Conservation (phyloP, 345 rosid species). For the Salix arbutifolia region DNA sequence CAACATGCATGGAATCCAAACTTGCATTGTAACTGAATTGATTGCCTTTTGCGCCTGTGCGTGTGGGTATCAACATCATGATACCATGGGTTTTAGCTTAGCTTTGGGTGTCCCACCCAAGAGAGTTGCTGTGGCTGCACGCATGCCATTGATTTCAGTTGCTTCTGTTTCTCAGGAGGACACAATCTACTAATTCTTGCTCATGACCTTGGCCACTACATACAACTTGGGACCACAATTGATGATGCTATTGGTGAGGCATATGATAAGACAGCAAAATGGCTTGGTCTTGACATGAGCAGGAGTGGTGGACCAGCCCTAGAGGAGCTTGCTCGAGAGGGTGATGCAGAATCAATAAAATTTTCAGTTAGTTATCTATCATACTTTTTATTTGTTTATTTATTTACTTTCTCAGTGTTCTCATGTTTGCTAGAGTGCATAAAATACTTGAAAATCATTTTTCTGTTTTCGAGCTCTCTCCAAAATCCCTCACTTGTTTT, state of each 20-base stretch:
- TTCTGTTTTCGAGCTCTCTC: not conserved
- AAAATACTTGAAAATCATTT: not conserved
- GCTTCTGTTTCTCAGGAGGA: conserved; percentile 51
- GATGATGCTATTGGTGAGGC: conserved; percentile 99
- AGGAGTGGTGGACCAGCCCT: conserved; percentile 95
- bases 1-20: too few relatives aligned
- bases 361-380: conserved; percentile 51
- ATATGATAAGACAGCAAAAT: conserved; percentile 89
- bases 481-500: conserved; percentile 14
- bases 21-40: too few relatives aligned
- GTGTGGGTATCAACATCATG: too few relatives aligned
- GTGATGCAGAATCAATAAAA: conserved; percentile 68
- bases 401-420: not conserved
- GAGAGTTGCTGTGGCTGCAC: not conserved
- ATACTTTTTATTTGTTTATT: conserved; percentile 6
- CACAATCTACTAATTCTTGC: conserved; percentile 86
- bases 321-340: conserved; percentile 86
- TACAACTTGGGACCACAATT: conserved; percentile 85
- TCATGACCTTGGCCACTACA: conserved; percentile 76
- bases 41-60: too few relatives aligned
- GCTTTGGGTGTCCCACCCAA: too few relatives aligned
- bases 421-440: not conserved
- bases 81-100: too few relatives aligned
- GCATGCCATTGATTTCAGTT: conserved; percentile 2
- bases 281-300: conserved; percentile 92